Conservation (phyloP, 257 asterid genomes). For the Solanum lycopersicoides region DNA sequence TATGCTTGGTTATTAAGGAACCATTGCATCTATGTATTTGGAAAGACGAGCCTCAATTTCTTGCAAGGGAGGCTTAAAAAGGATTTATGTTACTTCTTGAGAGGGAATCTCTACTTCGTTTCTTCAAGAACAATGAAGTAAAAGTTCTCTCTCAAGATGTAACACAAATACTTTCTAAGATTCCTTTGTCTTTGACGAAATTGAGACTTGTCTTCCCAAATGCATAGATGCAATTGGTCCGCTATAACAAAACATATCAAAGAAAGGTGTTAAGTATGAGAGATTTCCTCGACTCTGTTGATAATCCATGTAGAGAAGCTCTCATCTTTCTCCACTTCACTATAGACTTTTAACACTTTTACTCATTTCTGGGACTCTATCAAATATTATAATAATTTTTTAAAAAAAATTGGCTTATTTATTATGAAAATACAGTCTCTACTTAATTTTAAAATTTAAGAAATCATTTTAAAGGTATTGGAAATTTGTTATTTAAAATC, state of each 20-base stretch:
- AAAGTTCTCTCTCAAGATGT: constrained; percentile 49
- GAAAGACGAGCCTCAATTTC: constrained; percentile 52
- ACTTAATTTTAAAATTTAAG: not conserved
- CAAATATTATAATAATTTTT: constrained; percentile 26
- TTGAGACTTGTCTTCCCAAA: constrained; percentile 46
- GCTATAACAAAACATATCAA: constrained; percentile 74
- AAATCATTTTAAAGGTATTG: not conserved
- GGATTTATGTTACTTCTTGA: constrained; percentile 40
- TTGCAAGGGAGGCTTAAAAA: constrained; percentile 28
- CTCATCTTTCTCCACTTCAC: constrained; percentile 79
- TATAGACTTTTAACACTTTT: constrained; percentile 33
- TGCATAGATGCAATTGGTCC: constrained; percentile 61
- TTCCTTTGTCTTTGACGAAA: constrained; percentile 47
- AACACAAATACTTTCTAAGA: constrained; percentile 38
- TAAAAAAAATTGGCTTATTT: not conserved
- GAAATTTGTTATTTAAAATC: too few species aligned
- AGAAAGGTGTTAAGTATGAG: constrained; percentile 60
- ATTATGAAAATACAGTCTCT: not conserved
- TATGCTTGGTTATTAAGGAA: too few species aligned
- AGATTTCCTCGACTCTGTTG: constrained; percentile 46
- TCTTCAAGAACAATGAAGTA: constrained; percentile 30
- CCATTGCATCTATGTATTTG: not conserved
- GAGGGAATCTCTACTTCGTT: constrained; percentile 53
- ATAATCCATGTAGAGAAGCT: constrained; percentile 44
- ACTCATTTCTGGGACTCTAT: constrained; percentile 67